Conservation (phyloP, 148 eudicot genomes). For the Rhododendron williamsianum region DNA sequence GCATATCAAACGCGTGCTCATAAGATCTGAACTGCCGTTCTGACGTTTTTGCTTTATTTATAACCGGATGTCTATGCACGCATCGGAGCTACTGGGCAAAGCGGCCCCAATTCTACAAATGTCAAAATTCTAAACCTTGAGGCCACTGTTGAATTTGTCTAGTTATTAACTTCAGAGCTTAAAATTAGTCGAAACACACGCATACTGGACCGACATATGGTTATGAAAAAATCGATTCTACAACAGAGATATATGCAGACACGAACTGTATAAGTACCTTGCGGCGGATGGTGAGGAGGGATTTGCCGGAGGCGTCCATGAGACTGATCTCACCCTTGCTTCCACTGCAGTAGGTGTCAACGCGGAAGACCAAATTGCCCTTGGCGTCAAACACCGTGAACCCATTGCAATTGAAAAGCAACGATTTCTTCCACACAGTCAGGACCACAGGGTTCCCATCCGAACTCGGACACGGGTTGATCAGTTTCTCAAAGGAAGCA, state of each 20-base stretch:
- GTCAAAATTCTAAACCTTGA: too few species aligned
- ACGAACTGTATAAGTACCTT: conserved; percentile 36
- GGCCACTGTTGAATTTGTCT: too few species aligned
- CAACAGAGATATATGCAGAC: not conserved
- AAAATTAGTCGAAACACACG: not conserved
- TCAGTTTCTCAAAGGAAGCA: not conserved
- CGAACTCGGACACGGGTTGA: not conserved
- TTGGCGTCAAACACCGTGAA: conserved; percentile 62
- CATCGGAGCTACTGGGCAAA: too few species aligned
- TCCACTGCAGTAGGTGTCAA: conserved; percentile 53
- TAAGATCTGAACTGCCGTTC: too few species aligned
- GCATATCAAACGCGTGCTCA: not conserved
- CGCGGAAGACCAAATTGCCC: conserved; percentile 68
- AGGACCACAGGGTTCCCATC: conserved; percentile 22
- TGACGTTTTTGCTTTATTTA: too few species aligned
- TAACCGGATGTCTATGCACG: too few species aligned
- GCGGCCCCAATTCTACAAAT: too few species aligned
- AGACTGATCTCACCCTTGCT: conserved; percentile 42
- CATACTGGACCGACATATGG: not conserved
- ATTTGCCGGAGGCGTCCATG: conserved; percentile 65
- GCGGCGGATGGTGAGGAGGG: conserved; percentile 74
- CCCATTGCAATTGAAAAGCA: conserved; percentile 61
- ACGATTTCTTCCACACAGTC: conserved; percentile 79
- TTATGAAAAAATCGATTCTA: too few species aligned
- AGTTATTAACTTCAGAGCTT: too few species aligned